Evolutionary conservation across 208 protist genomes (phyloP).

Genomic region (Trypanosoma avium): DNA sequence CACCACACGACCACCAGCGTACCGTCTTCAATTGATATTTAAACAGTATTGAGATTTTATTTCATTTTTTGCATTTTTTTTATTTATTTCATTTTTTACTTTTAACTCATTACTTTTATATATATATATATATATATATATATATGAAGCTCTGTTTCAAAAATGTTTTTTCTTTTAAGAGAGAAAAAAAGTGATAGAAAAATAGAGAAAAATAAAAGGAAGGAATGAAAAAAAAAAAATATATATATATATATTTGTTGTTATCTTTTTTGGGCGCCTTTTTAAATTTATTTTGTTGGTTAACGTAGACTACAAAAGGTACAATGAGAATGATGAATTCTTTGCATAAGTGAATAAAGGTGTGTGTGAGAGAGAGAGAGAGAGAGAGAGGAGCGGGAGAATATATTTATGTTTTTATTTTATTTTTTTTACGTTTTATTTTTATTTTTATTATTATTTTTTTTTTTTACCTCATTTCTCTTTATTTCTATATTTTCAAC

Average conservation of each 20-base stretch:
- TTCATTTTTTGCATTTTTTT: background rate
- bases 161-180: background rate
- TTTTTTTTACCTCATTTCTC: background rate
- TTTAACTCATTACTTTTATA: background rate
- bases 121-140: background rate
- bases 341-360: too few relatives aligned
- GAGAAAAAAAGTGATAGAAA: conserved; percentile 6
- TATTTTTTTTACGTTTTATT: background rate
- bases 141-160: conserved; percentile 6
- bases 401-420: background rate
- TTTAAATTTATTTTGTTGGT: too few relatives aligned
- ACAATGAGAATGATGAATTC: too few relatives aligned
- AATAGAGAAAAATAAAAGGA: conserved; percentile 7
- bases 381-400: background rate
- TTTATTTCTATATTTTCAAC: conserved; percentile 1
- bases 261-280: too few relatives aligned
- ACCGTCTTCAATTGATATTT: conserved; percentile 34
- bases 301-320: too few relatives aligned
- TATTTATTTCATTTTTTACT: background rate
- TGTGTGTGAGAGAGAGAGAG: background rate
- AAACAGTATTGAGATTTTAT: conserved; percentile 36
- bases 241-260: background rate
- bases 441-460: conserved; percentile 6
- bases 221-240: conserved; percentile 16
- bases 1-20: conserved; percentile 8